Percentiles rank a stretch among this genome's conserved stretches.
These are phyloP conservation scores for Zarea fungicola DNA, from an alignment of 2,329 filamentous ascomycete species.

Conservation along the genomic window DNA sequence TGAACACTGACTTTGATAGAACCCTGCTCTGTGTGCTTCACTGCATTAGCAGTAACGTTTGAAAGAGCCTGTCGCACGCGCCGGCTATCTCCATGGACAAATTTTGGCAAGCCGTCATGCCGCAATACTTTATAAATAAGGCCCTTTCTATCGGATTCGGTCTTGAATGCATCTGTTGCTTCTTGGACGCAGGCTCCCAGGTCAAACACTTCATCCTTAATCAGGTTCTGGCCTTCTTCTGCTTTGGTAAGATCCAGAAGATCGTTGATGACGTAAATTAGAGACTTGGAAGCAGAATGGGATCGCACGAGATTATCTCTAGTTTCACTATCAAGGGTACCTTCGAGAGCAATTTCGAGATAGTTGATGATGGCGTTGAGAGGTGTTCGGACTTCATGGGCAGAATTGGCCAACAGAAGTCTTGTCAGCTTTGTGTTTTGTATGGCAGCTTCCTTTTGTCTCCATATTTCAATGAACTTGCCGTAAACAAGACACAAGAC, in stretches of 20 bases:
- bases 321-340: constrained; percentile 71
- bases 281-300: constrained; percentile 84
- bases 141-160: constrained; percentile 70
- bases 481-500: constrained; percentile 83
- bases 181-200: constrained; percentile 67
- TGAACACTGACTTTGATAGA: constrained; percentile 67
- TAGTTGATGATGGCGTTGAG: constrained; percentile 95
- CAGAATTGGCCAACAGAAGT: constrained; percentile 77
- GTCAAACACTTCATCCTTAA: constrained; percentile 78
- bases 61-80: constrained; percentile 77
- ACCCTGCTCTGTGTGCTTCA: constrained; percentile 68
- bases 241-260: constrained; percentile 83
- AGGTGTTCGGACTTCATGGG: constrained; percentile 86
- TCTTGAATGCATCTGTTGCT: constrained; percentile 67
- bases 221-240: constrained; percentile 71
- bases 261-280: constrained; percentile 94
- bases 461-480: constrained; percentile 87
- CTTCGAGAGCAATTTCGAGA: constrained; percentile 83
- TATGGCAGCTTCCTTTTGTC: constrained; percentile 79
- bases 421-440: constrained; percentile 77
- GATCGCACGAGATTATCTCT: constrained; percentile 79
- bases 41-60: constrained; percentile 79
- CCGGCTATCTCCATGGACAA: constrained; percentile 73
- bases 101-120: constrained; percentile 62
- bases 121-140: constrained; percentile 64